These are phyloP conservation scores for Podospora appendiculata DNA, from an alignment of 495 filamentous ascomycete species.

Conservation along the genomic window DNA sequence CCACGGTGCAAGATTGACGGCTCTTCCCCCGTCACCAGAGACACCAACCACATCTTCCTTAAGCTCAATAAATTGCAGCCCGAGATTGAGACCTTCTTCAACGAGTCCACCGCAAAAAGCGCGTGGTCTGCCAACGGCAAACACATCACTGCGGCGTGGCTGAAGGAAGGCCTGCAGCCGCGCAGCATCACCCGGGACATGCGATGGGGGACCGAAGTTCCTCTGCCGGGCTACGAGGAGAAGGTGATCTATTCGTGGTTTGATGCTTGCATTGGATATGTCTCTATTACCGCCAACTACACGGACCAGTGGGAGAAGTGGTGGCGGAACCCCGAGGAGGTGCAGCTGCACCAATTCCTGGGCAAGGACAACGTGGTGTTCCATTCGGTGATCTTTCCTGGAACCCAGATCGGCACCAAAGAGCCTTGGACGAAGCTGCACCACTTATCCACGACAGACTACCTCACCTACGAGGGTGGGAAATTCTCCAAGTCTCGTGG, in stretches of 20 bases:
- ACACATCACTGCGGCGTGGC: slow-evolving; percentile 68
- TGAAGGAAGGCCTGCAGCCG: slow-evolving; percentile 69
- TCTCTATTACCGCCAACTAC: slow-evolving; percentile 85
- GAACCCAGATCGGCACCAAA: slow-evolving; percentile 67
- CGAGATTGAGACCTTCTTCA: slow-evolving; percentile 62
- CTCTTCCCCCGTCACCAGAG: slow-evolving; percentile 60
- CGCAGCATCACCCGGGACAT: slow-evolving; percentile 86
- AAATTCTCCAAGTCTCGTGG: slow-evolving; percentile 88
- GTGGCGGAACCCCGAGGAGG: slow-evolving; percentile 81
- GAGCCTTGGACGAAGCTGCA: slow-evolving; percentile 85
- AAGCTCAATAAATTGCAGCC: slow-evolving; percentile 71
- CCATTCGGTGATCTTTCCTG: slow-evolving; percentile 84
- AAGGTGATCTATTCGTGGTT: slow-evolving; percentile 96
- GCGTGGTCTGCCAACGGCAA: slow-evolving; percentile 68
- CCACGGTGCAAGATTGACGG: slow-evolving; percentile 75
- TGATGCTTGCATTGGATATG: slow-evolving; percentile 93
- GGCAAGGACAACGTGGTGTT: slow-evolving; percentile 92
- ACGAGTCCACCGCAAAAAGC: slow-evolving; percentile 33
- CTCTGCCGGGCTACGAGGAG: slow-evolving; percentile 54
- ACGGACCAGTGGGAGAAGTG: slow-evolving; percentile 83
- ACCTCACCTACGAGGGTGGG: slow-evolving; percentile 84
- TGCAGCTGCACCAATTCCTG: slow-evolving; percentile 88
- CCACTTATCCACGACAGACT: slow-evolving; percentile 80
- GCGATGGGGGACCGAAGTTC: slow-evolving; percentile 64
- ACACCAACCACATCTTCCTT: slow-evolving; percentile 59